Evolutionary conservation across 2,329 filamentous ascomycete species (phyloP).

Genomic region (Aureobasidium sp.): DNA sequence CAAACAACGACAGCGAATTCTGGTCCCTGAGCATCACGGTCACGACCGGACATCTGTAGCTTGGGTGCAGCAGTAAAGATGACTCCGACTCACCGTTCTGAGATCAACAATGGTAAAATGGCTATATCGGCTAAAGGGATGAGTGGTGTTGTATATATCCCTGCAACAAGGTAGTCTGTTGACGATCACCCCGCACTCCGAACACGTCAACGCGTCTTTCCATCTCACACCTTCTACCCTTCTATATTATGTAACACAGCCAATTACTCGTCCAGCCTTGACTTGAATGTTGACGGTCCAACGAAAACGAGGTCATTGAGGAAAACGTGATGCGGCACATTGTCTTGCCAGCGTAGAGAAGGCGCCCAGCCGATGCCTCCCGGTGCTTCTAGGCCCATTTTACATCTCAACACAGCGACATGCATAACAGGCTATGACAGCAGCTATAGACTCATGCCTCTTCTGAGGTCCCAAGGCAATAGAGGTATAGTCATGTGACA

Average conservation of each 20-base stretch:
- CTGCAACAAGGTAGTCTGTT: not conserved
- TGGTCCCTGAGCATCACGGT: too few relatives aligned
- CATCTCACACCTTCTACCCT: not conserved
- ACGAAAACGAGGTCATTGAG: not conserved
- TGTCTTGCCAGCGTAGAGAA: not conserved
- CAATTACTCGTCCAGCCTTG: not conserved
- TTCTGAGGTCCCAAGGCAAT: not conserved
- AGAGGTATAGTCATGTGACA: not conserved
- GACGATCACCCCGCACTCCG: not conserved
- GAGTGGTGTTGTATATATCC: not conserved
- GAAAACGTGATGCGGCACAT: not conserved
- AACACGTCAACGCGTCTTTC: not conserved
- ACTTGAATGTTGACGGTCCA: not conserved
- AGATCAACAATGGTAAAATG: not conserved
- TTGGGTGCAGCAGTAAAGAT: too few relatives aligned
- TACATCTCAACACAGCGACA: not conserved
- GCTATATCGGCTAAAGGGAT: not conserved
- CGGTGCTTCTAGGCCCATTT: not conserved
- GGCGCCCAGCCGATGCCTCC: not conserved
- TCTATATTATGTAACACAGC: not conserved
- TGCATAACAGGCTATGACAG: not conserved
- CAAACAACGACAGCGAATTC: too few relatives aligned
- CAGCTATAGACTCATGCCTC: not conserved
- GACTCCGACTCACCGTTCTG: too few relatives aligned
- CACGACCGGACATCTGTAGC: too few relatives aligned